Percentiles rank a stretch among this genome's conserved stretches.
phyloP scores from a whole-genome alignment of 345 rosid species.

The Rhodamnia rubescens region DNA sequence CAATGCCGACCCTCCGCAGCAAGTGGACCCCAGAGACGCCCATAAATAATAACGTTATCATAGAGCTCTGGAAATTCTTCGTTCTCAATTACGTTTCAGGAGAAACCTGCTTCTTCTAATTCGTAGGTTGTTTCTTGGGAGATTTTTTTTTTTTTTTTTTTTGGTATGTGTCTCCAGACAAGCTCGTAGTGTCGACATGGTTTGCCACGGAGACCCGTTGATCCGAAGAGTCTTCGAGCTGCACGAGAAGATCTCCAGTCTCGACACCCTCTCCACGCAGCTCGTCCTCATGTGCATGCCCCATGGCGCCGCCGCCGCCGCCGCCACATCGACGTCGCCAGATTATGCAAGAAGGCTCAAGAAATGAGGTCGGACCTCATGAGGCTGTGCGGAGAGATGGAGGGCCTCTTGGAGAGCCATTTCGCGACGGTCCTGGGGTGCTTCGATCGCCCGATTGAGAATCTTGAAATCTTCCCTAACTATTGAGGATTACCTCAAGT shows the following conservation, averaged over 20 bases:
- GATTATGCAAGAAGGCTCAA: slow-evolving; percentile 34
- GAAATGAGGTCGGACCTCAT: slow-evolving; percentile 64
- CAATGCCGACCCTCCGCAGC: not conserved
- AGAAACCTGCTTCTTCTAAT: not conserved
- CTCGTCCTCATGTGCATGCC: slow-evolving; percentile 76
- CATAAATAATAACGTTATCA: not conserved
- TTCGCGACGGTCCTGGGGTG: slow-evolving; percentile 54
- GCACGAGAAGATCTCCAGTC: slow-evolving; percentile 54
- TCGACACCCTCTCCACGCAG: slow-evolving; percentile 66
- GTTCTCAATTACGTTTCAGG: not conserved
- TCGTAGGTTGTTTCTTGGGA: not conserved
- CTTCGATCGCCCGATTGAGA: slow-evolving; percentile 54
- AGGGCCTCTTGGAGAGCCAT: slow-evolving; percentile 55
- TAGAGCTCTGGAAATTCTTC: not conserved
- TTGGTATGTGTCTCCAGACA: not conserved
- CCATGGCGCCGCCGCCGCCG: slow-evolving; percentile 31
- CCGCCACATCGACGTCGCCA: slow-evolving; percentile 52
- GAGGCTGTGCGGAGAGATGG: slow-evolving; percentile 64
- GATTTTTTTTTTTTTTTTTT: not conserved
- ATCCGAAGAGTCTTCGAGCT: slow-evolving; percentile 39
- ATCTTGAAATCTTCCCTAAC: slow-evolving; percentile 62
- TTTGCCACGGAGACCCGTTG: slow-evolving; percentile 46
- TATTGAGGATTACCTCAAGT: slow-evolving; percentile 63
- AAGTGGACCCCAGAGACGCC: not conserved
- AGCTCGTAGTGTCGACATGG: slow-evolving; percentile 79